Evolutionary conservation across 345 rosid genomes (phyloP).

Genomic region (Bruguiera parviflora): DNA sequence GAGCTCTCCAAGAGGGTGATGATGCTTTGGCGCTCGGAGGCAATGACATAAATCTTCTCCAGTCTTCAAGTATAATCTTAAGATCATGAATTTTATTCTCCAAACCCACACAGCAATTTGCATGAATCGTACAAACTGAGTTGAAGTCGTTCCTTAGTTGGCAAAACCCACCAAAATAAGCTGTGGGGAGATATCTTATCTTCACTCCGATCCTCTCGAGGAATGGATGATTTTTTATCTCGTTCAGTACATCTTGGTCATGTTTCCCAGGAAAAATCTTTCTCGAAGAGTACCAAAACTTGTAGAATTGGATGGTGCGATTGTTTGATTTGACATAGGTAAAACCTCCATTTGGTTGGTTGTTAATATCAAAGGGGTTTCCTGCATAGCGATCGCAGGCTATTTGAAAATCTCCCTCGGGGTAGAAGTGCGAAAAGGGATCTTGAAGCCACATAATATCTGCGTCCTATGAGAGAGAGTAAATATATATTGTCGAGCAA

Average conservation of each 20-base stretch:
- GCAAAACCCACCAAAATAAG: slow-evolving; percentile 70
- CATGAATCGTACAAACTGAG: slow-evolving; percentile 75
- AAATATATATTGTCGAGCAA: neutral
- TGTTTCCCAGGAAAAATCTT: slow-evolving; percentile 41
- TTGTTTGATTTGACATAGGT: slow-evolving; percentile 53
- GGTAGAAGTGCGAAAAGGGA: slow-evolving; percentile 62
- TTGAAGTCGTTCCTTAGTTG: slow-evolving; percentile 51
- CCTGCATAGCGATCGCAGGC: slow-evolving; percentile 64
- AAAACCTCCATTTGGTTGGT: slow-evolving; percentile 71
- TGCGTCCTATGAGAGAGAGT: slow-evolving; percentile 44
- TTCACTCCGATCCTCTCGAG: slow-evolving; percentile 35
- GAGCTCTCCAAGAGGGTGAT: slow-evolving; percentile 53
- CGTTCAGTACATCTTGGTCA: slow-evolving; percentile 78
- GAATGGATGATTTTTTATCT: slow-evolving; percentile 44
- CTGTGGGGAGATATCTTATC: slow-evolving; percentile 63
- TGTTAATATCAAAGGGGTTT: slow-evolving; percentile 33
- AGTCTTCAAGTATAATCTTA: slow-evolving; percentile 50
- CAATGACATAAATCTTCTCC: slow-evolving; percentile 44
- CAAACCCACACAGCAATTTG: slow-evolving; percentile 72
- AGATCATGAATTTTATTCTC: slow-evolving; percentile 60
- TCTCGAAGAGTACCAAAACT: slow-evolving; percentile 63
- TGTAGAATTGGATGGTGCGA: slow-evolving; percentile 55
- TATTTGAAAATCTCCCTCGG: slow-evolving; percentile 69
- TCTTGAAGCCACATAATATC: slow-evolving; percentile 76
- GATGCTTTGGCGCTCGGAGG: slow-evolving; percentile 17